A percentile compares a stretch with the other conserved stretches of the same genome.
These are phyloP conservation scores for Lophiostoma macrostomum DNA, from an alignment of 495 filamentous ascomycete species.

Conservation along the genomic window DNA sequence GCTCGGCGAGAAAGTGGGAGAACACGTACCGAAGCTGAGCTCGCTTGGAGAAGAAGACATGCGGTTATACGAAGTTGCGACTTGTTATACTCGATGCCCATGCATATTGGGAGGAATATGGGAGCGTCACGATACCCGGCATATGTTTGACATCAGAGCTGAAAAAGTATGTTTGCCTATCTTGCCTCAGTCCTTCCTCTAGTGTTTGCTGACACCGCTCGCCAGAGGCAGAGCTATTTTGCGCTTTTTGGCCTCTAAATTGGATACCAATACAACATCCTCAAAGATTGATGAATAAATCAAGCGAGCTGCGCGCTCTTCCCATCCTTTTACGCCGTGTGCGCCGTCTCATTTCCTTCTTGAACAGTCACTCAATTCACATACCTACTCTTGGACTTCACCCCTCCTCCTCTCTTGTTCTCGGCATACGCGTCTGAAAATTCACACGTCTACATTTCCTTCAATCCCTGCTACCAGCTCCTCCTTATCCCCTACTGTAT, in stretches of 20 bases:
- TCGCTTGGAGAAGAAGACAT: neutral
- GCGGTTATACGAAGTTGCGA: no score
- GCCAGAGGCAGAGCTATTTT: no score
- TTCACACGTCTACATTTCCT: neutral
- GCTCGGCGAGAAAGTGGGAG: neutral
- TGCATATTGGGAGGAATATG: no score
- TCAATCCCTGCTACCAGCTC: neutral
- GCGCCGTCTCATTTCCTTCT: neutral
- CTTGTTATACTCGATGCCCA: no score
- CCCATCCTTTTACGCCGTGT: neutral
- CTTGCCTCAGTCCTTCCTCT: no score
- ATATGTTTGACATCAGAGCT: no score
- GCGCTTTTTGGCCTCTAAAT: no score
- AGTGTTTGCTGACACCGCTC: no score
- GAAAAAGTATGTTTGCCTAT: no score
- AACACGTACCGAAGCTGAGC: neutral
- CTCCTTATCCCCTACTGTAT: constrained; percentile 19
- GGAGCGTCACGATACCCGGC: no score
- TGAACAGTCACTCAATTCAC: neutral
- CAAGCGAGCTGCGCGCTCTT: neutral
- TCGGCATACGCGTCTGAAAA: neutral
- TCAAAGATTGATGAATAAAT: neutral
- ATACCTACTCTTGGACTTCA: neutral
- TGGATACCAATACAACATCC: constrained; percentile 4
- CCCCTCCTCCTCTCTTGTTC: neutral